Evolutionary conservation across 805 yeast genomes (phyloP), one percentile per base, ranked within the genome.

Genomic region (Yarrowia keelungensis): DNA sequence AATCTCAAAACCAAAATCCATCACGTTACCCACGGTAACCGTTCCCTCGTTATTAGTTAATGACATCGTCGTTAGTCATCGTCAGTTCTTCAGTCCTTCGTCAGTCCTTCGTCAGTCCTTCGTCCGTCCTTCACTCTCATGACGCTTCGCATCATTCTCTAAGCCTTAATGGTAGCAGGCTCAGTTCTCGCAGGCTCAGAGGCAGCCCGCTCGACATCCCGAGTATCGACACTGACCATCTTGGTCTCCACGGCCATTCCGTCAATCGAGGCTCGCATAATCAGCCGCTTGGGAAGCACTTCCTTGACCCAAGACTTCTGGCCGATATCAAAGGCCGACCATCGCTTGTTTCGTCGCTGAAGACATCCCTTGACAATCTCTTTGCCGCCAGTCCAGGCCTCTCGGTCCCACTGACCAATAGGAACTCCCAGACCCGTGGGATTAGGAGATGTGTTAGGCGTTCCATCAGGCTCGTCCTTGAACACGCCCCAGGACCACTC

Each of bases 401-500:
- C 69, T 2, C 54, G 59, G 15, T 72, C 69, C 75, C 75, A 74
- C 39, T 62, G 43, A 0, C 47, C 61, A 10, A 11, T 59, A 12
- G 65, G 65, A 10, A 71, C 75, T 42, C 59, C 68, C 19, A 14
- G 65, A 26, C 32, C 51, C 1, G 47, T 59, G 16, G 65, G 51
- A 14, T 59, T 59, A 8, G 65, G 65, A 4, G 65, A 59, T 14
- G 51, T 59, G 42, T 59, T 59, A 19, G 65, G 65, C 9, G 47
- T 62, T 22, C 47, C 70, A 14, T 51, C 69, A n/a, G 62, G 59
- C 64, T 71, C 70, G 59, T 70, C 69, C 68, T 80, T 78, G 72
- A 85, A 78, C 26, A 77, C 77, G 71, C 78, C 83, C 98, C 98
- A 94, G 45, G 83, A 84, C 99, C 99, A 95, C 71, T 91, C 95